Base-by-base conservation (phyloP, 768 basidiomycete genomes). In the Artomyces pyxidatus region DNA sequence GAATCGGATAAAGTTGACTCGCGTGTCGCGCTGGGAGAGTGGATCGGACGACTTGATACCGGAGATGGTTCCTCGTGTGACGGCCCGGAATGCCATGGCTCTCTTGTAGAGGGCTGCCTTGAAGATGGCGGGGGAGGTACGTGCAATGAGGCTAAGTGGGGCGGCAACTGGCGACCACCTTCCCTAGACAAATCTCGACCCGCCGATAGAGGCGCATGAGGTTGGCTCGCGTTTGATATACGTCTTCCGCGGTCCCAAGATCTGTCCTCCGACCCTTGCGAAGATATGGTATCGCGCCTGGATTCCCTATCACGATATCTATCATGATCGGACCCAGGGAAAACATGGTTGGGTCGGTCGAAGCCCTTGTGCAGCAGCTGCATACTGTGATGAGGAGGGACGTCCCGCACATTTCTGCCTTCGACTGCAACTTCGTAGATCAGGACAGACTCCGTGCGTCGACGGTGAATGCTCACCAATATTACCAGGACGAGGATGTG, bases 311-410 rank as follows among this genome's bases (percentile, higher is more conserved):
- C 62, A 9, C 55, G 55, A 37, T 42, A 48, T 12, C 59, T 54
- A 22, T 45, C 30, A 14, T 43, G 46, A 7, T 58, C 59, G 5
- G 48, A 39, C 4, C 44, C 29, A 2, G 50, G 48, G 11, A 35
- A 16, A 28, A 42, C 16, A 35, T 51, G 51, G 14, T 50, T 55
- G 19, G 55, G 27, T 10, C 58, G 58, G 9, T 65, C 63, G 28
- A 53, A 52, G 8, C 52, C 50, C 46, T 85, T 88, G 60, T 84
- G 84, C 45, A 87, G 61, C 6, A 84, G 62, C 49, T 84, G 82
- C 2, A 85, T 63, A 47, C 71, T 56, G 46, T 68, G 63, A 50
- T 75, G 73, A 26, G 71, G 63, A 10, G 72, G 67, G 17, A 64
- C 54, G 37, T 83, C 81, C 51, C 78, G 72, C 43, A 69, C 57